These are phyloP conservation scores for Mrakia blollopis DNA, from an alignment of 768 basidiomycete species.

Conservation along the genomic window DNA sequence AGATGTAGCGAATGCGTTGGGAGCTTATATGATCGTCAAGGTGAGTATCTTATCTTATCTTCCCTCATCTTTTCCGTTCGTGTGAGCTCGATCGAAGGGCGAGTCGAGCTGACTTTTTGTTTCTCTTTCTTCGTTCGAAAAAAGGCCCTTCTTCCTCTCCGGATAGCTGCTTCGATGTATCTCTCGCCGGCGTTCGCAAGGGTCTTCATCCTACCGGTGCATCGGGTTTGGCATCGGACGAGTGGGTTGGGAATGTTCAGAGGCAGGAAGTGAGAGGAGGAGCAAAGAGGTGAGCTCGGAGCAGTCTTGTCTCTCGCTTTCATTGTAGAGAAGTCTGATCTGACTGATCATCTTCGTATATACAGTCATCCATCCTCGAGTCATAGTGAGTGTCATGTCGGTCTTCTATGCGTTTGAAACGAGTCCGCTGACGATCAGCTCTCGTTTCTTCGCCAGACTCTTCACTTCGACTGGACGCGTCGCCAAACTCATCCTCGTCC, in stretches of 20 bases:
- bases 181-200: slow-evolving; percentile 69
- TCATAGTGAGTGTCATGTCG: no score
- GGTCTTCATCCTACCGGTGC: slow-evolving; percentile 8
- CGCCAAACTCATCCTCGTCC: no score
- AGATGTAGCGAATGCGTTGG: slow-evolving; percentile 73
- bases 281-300: not conserved
- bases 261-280: not conserved
- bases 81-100: slow-evolving; percentile 21
- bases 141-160: slow-evolving; percentile 67
- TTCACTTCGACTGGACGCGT: no score
- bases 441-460: no score
- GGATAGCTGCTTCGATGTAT: slow-evolving; percentile 68
- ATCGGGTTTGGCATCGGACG: slow-evolving; percentile 10
- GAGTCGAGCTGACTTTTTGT: slow-evolving; percentile 33
- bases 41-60: slow-evolving; percentile 43
- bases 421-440: no score
- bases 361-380: no score
- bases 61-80: slow-evolving; percentile 34
- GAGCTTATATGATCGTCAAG: slow-evolving; percentile 77
- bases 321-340: no score
- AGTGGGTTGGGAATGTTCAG: not conserved
- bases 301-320: no score
- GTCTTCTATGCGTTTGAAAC: no score
- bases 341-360: no score
- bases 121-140: slow-evolving; percentile 13